A percentile compares a stretch with the other conserved stretches of the same genome.
Conservation (phyloP, 345 rosid species). For the Populus euphratica region DNA sequence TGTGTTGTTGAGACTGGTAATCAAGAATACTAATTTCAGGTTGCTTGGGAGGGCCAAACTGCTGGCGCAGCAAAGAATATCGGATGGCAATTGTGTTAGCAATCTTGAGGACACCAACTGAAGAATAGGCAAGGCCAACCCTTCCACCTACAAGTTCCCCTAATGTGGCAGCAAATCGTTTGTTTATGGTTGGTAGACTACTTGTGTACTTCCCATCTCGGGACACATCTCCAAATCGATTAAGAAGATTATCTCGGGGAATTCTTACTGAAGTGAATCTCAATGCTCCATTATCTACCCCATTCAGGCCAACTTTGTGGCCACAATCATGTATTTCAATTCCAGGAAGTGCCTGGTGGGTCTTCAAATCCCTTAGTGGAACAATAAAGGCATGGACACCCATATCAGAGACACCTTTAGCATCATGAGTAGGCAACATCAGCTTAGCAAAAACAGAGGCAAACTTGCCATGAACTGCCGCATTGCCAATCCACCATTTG, state of each 20-base stretch:
- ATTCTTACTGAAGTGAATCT: constrained; percentile 80
- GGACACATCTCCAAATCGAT: constrained; percentile 92
- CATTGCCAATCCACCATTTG: constrained; percentile 99
- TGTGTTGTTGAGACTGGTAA: constrained; percentile 99
- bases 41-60: constrained; percentile 92
- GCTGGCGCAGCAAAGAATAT: constrained; percentile 87
- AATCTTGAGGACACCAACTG: constrained; percentile 81
- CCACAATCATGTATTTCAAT: constrained; percentile 95
- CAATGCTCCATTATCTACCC: constrained; percentile 97
- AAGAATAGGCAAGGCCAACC: constrained; percentile 84
- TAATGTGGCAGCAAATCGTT: constrained; percentile 90
- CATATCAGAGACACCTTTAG: constrained; percentile 72
- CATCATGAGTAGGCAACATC: constrained; percentile 81
- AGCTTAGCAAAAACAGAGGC: constrained; percentile 90
- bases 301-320: constrained; percentile 88
- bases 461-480: constrained; percentile 96
- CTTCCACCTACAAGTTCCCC: constrained; percentile 99
- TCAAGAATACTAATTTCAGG: constrained; percentile 97
- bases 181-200: constrained; percentile 81
- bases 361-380: constrained; percentile 80
- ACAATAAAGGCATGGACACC: constrained; percentile 98
- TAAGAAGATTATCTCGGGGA: constrained; percentile 93
- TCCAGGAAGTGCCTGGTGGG: constrained; percentile 84
- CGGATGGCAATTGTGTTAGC: constrained; percentile 79
- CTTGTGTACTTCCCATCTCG: constrained; percentile 94